Percentiles rank a stretch among this genome's conserved stretches.
phyloP scores from a whole-genome alignment of 345 rosid genomes.

The Euphorbia peplus region DNA sequence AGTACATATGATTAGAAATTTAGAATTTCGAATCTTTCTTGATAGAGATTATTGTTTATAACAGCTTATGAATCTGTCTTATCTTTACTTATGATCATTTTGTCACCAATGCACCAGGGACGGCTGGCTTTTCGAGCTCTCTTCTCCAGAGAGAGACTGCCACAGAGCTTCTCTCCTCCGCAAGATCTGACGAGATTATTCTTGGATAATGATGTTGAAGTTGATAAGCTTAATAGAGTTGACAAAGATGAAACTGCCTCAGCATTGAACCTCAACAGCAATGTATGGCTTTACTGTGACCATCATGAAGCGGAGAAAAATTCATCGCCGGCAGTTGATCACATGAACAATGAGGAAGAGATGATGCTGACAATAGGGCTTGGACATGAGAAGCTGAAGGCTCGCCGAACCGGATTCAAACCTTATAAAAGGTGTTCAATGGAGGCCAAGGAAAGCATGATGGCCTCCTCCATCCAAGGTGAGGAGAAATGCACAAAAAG shows the following conservation, averaged over 20 bases:
- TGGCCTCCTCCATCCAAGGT: constrained; percentile 38
- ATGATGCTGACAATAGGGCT: constrained; percentile 55
- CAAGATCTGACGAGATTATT: constrained; percentile 27
- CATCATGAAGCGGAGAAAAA: constrained; percentile 42
- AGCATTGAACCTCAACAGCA: constrained; percentile 48
- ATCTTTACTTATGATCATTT: constrained; percentile 1
- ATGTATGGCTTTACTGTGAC: constrained; percentile 22
- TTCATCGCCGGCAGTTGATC: constrained; percentile 11
- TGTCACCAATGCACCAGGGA: constrained; percentile 48
- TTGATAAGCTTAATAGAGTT: constrained; percentile 30
- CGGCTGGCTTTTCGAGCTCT: constrained; percentile 88
- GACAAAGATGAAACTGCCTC: constrained; percentile 35
- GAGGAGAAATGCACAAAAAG: constrained; percentile 80
- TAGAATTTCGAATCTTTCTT: neutral
- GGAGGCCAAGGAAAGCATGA: constrained; percentile 68
- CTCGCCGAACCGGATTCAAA: constrained; percentile 74
- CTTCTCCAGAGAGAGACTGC: constrained; percentile 74
- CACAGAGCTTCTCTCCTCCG: constrained; percentile 88
- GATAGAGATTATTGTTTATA: neutral
- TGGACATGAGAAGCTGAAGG: constrained; percentile 50
- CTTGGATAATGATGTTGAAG: constrained; percentile 27
- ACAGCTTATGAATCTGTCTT: constrained; percentile 1
- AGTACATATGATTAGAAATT: neutral
- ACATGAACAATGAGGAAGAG: constrained; percentile 25
- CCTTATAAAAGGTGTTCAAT: constrained; percentile 87